Evolutionary conservation across 2,329 filamentous ascomycete species (phyloP).

Genomic region (Trichophyton verrucosum): DNA sequence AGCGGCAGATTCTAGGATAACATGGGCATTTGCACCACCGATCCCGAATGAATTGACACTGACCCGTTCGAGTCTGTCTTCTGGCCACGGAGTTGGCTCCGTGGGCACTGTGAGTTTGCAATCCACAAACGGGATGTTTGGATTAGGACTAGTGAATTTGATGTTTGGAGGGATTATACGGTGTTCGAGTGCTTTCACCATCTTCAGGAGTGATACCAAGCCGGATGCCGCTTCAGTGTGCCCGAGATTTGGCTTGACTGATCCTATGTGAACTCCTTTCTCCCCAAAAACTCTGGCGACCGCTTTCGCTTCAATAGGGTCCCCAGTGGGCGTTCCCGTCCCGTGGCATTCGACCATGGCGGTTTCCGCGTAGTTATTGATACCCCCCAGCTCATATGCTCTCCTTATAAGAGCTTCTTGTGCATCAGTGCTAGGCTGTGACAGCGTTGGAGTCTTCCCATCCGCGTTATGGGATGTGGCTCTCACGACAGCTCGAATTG

Average conservation of each 20-base stretch:
- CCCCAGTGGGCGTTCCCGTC: constrained; percentile 26
- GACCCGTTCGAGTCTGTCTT: constrained; percentile 10
- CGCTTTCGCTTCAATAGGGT: constrained; percentile 17
- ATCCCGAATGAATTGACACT: constrained; percentile 19
- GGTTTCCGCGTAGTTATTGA: constrained; percentile 7
- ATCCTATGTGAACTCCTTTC: constrained; percentile 12
- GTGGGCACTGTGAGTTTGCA: constrained; percentile 13
- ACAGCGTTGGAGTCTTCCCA: constrained; percentile 17
- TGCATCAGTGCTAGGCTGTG: constrained; percentile 13
- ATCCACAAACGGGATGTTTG: constrained; percentile 13
- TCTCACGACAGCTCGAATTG: constrained; percentile 25
- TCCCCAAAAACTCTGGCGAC: constrained; percentile 11
- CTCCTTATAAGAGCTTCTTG: constrained; percentile 22
- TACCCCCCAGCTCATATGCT: constrained; percentile 21
- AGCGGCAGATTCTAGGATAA: constrained; percentile 13
- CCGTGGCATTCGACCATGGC: constrained; percentile 16
- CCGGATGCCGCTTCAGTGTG: constrained; percentile 20
- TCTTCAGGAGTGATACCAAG: constrained; percentile 19
- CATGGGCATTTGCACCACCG: constrained; percentile 9
- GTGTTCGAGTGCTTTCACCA: constrained; percentile 18
- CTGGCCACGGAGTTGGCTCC: neutral
- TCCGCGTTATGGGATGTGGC: constrained; percentile 20
- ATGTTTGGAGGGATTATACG: constrained; percentile 20
- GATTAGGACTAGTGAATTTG: constrained; percentile 19
- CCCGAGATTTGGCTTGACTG: constrained; percentile 21